These are phyloP conservation scores for Microdochium bolleyi DNA, from an alignment of 2,329 filamentous ascomycete species.

Conservation along the genomic window DNA sequence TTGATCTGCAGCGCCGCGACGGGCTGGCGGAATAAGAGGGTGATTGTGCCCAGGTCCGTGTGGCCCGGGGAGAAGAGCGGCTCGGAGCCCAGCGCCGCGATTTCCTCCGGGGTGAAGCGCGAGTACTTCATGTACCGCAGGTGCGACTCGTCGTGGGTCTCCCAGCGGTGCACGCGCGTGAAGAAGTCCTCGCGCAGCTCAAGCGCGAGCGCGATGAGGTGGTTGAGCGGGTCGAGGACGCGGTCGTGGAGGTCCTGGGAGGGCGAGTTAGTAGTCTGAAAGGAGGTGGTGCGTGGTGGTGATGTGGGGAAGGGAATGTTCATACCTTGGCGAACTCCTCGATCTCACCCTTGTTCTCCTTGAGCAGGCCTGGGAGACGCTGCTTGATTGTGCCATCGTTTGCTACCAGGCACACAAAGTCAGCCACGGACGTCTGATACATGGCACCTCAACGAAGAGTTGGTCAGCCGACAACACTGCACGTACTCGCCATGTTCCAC, in stretches of 20 bases:
- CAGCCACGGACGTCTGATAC: neutral
- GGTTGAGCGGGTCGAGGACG: constrained; percentile 10
- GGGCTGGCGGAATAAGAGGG: constrained; percentile 46
- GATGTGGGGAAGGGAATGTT: neutral
- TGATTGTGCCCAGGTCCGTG: constrained; percentile 45
- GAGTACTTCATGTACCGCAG: constrained; percentile 41
- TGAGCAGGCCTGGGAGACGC: constrained; percentile 30
- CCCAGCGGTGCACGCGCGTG: constrained; percentile 9
- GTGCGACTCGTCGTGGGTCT: constrained; percentile 11
- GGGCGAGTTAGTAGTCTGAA: no score
- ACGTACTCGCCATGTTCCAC: constrained; percentile 10
- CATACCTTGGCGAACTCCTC: constrained; percentile 38
- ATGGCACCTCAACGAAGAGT: no score
- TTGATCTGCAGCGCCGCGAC: constrained; percentile 43
- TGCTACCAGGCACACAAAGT: constrained; percentile 1
- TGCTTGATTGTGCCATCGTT: constrained; percentile 8
- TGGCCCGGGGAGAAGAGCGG: constrained; percentile 37
- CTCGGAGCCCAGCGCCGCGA: constrained; percentile 26
- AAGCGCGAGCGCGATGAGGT: constrained; percentile 9
- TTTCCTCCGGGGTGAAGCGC: constrained; percentile 31
- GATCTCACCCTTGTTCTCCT: constrained; percentile 43
- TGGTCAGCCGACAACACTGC: no score
- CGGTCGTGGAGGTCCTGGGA: constrained; percentile 9
- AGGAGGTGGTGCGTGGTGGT: neutral
- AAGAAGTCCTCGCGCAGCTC: constrained; percentile 10